phyloP scores from a whole-genome alignment of 441 rosid genomes.

The Gossypium schwendimanii region DNA sequence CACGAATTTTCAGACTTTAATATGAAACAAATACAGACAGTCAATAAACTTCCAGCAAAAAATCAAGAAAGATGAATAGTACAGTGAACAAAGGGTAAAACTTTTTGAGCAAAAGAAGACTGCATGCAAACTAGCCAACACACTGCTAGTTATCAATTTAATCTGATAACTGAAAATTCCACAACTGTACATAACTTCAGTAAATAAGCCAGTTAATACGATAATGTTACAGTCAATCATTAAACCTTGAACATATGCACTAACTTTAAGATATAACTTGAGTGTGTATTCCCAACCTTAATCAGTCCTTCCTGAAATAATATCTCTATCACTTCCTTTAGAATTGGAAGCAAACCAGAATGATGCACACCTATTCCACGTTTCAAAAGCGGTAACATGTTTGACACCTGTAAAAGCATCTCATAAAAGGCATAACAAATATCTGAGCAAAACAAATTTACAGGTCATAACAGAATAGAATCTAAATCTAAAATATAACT shows the following conservation, averaged over 20 bases:
- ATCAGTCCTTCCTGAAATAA: slow-evolving; percentile 93
- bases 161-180: not conserved
- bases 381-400: slow-evolving; percentile 89
- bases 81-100: not conserved
- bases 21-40: not conserved
- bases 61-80: not conserved
- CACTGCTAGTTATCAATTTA: not conserved
- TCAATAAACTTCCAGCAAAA: not conserved
- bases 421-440: slow-evolving; percentile 13
- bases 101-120: not conserved
- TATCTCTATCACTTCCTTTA: slow-evolving; percentile 97
- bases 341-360: slow-evolving; percentile 95
- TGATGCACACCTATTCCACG: slow-evolving; percentile 99
- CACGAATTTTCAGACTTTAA: not conserved
- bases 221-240: slow-evolving; percentile 3
- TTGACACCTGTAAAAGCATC: slow-evolving; percentile 56
- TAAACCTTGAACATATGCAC: not conserved
- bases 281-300: slow-evolving; percentile 47
- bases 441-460: not conserved
- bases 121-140: not conserved
- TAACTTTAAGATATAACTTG: slow-evolving; percentile 5
- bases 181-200: not conserved
- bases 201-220: not conserved
- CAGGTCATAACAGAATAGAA: not conserved
- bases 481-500: not conserved